Evolutionary conservation across 768 basidiomycete genomes (phyloP).

Genomic region (Podaxis sp.): DNA sequence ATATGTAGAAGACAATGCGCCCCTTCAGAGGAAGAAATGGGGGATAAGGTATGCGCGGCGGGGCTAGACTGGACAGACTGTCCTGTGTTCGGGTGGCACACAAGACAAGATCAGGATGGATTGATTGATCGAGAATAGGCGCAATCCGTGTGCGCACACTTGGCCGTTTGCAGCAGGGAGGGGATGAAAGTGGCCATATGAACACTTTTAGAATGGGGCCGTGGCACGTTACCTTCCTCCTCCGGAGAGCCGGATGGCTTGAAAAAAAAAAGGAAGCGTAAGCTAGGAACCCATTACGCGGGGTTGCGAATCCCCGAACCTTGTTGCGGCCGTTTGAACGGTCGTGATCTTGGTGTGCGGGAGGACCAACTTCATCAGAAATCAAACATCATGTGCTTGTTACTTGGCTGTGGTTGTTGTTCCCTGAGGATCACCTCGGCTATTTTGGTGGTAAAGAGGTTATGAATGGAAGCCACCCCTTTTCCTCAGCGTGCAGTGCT

Average conservation of each 20-base stretch:
- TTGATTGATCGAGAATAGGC: neutral
- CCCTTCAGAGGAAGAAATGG: neutral
- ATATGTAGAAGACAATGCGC: neutral
- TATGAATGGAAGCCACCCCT: neutral
- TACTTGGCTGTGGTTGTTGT: no score
- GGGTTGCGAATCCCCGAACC: neutral
- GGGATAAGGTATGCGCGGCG: neutral
- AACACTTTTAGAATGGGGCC: neutral
- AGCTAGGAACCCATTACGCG: neutral
- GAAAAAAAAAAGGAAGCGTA: neutral
- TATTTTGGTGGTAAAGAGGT: no score
- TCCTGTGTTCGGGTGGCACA: neutral
- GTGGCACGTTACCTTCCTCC: neutral
- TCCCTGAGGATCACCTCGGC: no score
- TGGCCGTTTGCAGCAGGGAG: neutral
- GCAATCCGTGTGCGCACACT: neutral
- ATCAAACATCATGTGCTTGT: neutral
- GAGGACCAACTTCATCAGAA: neutral
- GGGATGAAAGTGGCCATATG: neutral
- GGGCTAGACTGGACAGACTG: neutral
- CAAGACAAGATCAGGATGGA: neutral
- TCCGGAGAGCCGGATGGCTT: neutral
- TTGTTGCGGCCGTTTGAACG: neutral
- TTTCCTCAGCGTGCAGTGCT: neutral
- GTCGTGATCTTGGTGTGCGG: neutral